phyloP scores from a whole-genome alignment of 345 rosid species.

The Lenwebbia sp. region DNA sequence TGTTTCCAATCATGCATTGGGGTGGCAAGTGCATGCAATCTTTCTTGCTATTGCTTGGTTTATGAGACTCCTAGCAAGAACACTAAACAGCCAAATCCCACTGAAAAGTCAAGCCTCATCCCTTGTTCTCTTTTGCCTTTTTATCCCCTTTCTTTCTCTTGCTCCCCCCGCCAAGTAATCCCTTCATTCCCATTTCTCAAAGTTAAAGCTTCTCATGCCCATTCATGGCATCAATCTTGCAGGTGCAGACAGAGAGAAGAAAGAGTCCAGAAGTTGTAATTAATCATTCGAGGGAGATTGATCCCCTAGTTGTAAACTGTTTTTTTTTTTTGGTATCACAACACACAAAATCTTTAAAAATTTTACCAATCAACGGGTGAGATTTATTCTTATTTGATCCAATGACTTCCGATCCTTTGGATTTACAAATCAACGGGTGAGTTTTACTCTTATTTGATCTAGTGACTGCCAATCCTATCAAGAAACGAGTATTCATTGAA shows the following conservation, averaged over 20 bases:
- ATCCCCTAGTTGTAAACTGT: neutral
- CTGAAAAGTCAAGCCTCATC: neutral
- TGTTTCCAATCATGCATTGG: neutral
- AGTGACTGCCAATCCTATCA: accelerated
- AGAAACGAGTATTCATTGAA: neutral
- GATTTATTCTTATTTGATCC: neutral
- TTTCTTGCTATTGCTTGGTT: neutral
- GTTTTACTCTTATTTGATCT: neutral
- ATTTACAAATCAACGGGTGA: neutral
- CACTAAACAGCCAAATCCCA: neutral
- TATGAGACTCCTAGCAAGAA: neutral
- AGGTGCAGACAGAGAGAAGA: neutral
- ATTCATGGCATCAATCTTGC: neutral
- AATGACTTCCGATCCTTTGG: neutral
- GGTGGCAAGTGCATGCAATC: neutral
- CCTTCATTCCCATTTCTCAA: neutral
- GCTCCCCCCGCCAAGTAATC: neutral
- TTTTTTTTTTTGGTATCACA: accelerated
- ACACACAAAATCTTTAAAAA: neutral
- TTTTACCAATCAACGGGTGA: accelerated
- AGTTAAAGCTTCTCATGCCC: neutral
- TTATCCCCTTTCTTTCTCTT: neutral
- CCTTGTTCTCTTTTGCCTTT: neutral
- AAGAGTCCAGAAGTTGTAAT: neutral
- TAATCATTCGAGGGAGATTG: neutral